These are phyloP conservation scores for Metarhizium rileyi DNA, from an alignment of 2,329 filamentous ascomycete species.

Conservation along the genomic window DNA sequence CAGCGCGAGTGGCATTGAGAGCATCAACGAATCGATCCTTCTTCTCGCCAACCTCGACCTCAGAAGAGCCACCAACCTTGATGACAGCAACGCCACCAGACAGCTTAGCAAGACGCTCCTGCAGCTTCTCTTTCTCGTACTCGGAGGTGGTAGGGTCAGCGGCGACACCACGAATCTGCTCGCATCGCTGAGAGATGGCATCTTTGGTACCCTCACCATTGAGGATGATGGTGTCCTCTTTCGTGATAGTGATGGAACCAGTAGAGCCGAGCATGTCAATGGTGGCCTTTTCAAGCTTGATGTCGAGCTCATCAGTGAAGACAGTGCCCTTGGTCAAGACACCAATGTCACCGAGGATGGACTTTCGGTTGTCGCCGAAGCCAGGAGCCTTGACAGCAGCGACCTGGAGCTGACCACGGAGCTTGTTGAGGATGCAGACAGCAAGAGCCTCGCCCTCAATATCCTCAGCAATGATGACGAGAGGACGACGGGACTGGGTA, in stretches of 20 bases:
- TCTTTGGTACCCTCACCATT: constrained; percentile 98
- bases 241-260: constrained; percentile 98
- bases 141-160: constrained; percentile 88
- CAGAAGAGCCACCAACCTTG: constrained; percentile 94
- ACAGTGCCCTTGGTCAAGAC: constrained; percentile 94
- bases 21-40: constrained; percentile 99
- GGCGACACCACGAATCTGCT: constrained; percentile 98
- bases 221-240: constrained; percentile 98
- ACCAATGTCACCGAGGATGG: constrained; percentile 92
- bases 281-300: constrained; percentile 98
- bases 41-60: constrained; percentile 99
- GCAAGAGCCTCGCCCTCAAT: constrained; percentile 97
- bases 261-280: constrained; percentile 93
- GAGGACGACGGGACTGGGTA: constrained; percentile 85
- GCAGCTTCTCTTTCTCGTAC: constrained; percentile 99
- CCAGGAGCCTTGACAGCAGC: constrained; percentile 97
- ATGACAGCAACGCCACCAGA: constrained; percentile 98
- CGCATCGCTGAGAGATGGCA: constrained; percentile 83
- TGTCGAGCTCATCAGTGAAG: constrained; percentile 95
- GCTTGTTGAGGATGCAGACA: constrained; percentile 99
- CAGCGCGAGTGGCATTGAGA: constrained; percentile 92
- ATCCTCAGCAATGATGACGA: constrained; percentile 98
- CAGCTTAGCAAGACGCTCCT: constrained; percentile 98
- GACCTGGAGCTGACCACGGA: constrained; percentile 97
- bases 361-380: constrained; percentile 99